phyloP scores from a whole-genome alignment of 2,329 filamentous ascomycete species.

The Phialocephala subalpina region DNA sequence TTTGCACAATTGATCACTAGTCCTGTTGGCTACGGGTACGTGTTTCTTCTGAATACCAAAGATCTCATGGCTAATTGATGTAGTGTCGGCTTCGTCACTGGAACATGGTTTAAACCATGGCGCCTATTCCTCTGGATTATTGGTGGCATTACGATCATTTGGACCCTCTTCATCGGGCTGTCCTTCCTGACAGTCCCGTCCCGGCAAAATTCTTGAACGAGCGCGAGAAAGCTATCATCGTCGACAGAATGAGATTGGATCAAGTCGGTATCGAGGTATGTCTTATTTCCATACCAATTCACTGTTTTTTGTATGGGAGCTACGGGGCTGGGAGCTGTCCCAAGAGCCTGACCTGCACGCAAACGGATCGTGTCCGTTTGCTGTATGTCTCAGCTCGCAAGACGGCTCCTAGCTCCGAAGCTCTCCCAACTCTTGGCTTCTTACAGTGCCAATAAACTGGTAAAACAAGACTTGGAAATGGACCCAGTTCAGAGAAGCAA shows the following conservation, averaged over 20 bases:
- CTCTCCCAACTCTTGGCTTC: no score
- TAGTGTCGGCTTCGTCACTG: neutral
- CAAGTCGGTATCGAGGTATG: constrained; percentile 4
- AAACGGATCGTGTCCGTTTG: no score
- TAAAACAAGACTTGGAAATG: neutral
- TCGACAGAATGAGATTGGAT: neutral
- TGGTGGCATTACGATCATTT: neutral
- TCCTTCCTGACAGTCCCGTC: neutral
- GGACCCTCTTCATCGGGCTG: neutral
- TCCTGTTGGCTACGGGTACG: neutral
- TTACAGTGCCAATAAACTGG: no score
- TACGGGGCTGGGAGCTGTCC: no score
- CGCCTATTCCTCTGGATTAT: neutral
- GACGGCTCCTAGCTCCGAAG: no score
- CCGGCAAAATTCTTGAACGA: neutral
- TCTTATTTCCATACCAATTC: no score
- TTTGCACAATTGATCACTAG: neutral
- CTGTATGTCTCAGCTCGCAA: no score
- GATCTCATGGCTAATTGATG: neutral
- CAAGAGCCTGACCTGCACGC: no score
- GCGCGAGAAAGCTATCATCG: neutral
- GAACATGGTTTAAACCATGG: neutral
- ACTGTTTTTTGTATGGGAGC: no score
- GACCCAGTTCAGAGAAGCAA: neutral
- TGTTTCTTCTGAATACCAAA: neutral